Conservation (phyloP, 169 alveolate genomes). For the Cryptosporidium ubiquitum region DNA sequence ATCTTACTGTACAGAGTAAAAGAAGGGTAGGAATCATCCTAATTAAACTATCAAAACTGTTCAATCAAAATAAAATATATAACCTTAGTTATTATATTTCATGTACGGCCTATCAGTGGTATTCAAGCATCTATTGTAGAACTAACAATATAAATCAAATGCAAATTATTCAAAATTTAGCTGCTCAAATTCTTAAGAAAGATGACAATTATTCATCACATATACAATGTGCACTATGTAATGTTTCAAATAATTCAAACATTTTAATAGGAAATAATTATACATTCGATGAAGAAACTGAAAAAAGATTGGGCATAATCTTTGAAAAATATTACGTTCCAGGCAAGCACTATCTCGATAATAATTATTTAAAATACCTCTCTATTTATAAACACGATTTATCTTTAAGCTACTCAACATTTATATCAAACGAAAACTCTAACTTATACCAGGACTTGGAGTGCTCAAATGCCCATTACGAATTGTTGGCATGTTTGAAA, state of each 20-base stretch:
- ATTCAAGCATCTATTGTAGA: conserved; percentile 5
- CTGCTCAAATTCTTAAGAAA: not conserved
- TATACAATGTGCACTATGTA: conserved; percentile 17
- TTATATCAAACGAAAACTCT: not conserved
- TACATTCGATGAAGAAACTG: not conserved
- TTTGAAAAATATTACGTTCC: conserved; percentile 5
- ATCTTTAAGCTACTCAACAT: conserved; percentile 12
- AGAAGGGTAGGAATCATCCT: conserved; percentile 57
- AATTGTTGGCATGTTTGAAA: conserved; percentile 14
- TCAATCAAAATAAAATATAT: conserved; percentile 20
- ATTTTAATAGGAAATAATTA: not conserved
- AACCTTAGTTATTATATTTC: conserved; percentile 30
- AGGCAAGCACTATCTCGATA: conserved; percentile 23
- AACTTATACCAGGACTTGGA: not conserved
- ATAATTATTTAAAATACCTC: conserved; percentile 45
- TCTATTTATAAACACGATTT: conserved; percentile 66
- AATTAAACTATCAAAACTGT: conserved; percentile 5
- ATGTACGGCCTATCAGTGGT: conserved; percentile 46
- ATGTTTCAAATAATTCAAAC: not conserved
- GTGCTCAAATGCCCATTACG: conserved; percentile 10
- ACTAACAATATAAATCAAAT: not conserved
- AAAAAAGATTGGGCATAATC: not conserved
- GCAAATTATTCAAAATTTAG: not conserved
- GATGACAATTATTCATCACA: not conserved
- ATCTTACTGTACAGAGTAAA: not conserved